Evolutionary conservation across 768 basidiomycete species (phyloP).

Genomic region (Ramaria sp.): DNA sequence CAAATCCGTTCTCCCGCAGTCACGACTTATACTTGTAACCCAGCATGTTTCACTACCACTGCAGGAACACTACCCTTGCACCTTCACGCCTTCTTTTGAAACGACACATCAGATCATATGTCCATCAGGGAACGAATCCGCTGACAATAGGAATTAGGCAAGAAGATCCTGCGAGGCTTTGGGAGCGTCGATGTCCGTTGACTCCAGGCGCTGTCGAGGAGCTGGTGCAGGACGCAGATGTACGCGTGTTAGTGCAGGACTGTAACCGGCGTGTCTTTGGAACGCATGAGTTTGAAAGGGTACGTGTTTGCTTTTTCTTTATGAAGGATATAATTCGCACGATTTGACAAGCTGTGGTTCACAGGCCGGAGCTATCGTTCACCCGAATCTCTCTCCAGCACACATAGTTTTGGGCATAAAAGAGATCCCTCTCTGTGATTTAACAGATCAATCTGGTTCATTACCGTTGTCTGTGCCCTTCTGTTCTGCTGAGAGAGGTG

Average conservation of each 20-base stretch:
- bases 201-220: conserved; percentile 63
- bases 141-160: conserved; percentile 49
- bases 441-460: conserved; percentile 20
- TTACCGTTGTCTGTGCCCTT: conserved; percentile 28
- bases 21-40: no score
- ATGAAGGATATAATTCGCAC: not conserved
- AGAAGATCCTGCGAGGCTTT: conserved; percentile 71
- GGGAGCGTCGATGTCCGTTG: conserved; percentile 80
- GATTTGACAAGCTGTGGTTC: not conserved
- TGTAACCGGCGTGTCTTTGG: conserved; percentile 69
- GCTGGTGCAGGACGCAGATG: conserved; percentile 43
- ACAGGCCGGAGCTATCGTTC: conserved; percentile 71
- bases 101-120: not conserved
- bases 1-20: not conserved
- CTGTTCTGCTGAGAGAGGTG: conserved; percentile 6
- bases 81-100: not conserved
- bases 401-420: conserved; percentile 85
- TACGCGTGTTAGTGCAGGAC: conserved; percentile 62
- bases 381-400: conserved; percentile 43
- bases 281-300: conserved; percentile 52
- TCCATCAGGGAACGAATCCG: not conserved
- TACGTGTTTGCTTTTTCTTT: conserved; percentile 22
- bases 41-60: not conserved
- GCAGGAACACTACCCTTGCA: not conserved
- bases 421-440: conserved; percentile 60